These are phyloP conservation scores for Neurospora sp. DNA, from an alignment of 495 filamentous ascomycete species.

Conservation along the genomic window DNA sequence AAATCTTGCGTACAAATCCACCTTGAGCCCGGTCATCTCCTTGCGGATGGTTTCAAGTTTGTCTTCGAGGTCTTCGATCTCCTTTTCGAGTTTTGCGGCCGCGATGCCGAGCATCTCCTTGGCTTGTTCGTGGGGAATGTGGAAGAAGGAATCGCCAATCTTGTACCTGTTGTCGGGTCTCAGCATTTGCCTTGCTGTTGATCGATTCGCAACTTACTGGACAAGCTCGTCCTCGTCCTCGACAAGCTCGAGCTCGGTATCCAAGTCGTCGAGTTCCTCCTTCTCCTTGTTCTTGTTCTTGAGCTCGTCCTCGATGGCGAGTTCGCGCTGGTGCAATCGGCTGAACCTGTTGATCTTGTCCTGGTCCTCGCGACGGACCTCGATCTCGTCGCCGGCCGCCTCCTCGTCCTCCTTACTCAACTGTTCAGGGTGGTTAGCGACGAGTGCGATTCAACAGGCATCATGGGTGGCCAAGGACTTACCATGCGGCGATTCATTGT, in stretches of 20 bases:
- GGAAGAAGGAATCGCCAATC: constrained; percentile 91
- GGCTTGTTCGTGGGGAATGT: constrained; percentile 70
- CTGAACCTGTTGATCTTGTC: constrained; percentile 99
- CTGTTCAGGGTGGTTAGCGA: constrained; percentile 37
- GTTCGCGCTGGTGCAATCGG: constrained; percentile 79
- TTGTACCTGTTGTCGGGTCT: constrained; percentile 60
- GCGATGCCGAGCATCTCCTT: constrained; percentile 70
- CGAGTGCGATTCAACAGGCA: no score
- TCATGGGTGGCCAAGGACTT: neutral
- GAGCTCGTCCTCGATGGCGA: constrained; percentile 67
- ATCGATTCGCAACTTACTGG: constrained; percentile 46
- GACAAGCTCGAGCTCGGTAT: constrained; percentile 81
- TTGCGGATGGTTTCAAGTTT: constrained; percentile 63
- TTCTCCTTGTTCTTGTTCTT: constrained; percentile 93
- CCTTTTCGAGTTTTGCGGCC: constrained; percentile 60
- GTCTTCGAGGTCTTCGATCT: constrained; percentile 67
- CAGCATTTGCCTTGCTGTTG: neutral
- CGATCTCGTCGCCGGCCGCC: constrained; percentile 64
- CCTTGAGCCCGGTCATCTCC: constrained; percentile 80
- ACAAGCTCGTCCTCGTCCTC: constrained; percentile 83
- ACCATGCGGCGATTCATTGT: constrained; percentile 34
- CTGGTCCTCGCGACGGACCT: constrained; percentile 92
- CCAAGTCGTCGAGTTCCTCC: constrained; percentile 90
- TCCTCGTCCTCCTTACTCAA: constrained; percentile 88
- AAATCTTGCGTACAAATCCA: constrained; percentile 86